Evolutionary conservation across 306 rosid species (phyloP).

Genomic region (Quercus rubra): DNA sequence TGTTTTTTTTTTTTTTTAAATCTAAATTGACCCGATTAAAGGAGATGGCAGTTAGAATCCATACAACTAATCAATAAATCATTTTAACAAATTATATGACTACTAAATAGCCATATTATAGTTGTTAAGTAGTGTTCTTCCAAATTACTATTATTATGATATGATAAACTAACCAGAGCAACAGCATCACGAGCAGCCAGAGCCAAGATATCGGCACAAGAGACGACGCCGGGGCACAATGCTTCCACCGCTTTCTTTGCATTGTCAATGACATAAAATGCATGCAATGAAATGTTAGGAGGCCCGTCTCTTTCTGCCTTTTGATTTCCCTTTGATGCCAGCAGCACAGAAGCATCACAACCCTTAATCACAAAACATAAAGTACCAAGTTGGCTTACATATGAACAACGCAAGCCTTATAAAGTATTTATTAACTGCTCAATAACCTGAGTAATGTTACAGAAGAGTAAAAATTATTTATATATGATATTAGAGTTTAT

Average conservation of each 20-base stretch:
- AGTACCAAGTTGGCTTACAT: not conserved
- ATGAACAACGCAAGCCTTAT: not conserved
- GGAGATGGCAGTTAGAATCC: too few relatives aligned
- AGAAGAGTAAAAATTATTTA: too few relatives aligned
- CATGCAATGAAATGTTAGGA: conserved; percentile 47
- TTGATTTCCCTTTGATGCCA: conserved; percentile 39
- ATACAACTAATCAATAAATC: too few relatives aligned
- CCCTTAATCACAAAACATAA: conserved; percentile 28
- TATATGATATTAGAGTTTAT: too few relatives aligned
- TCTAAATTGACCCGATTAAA: too few relatives aligned
- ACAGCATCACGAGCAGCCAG: conserved; percentile 55
- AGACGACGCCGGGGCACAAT: conserved; percentile 50
- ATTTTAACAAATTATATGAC: too few relatives aligned
- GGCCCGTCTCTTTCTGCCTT: conserved; percentile 55
- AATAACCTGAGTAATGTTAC: too few relatives aligned
- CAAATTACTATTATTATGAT: not conserved
- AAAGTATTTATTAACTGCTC: too few relatives aligned
- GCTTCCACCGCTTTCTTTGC: conserved; percentile 51
- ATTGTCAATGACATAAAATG: conserved; percentile 45
- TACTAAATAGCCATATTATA: not conserved
- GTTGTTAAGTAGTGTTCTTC: not conserved
- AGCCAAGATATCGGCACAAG: conserved; percentile 56
- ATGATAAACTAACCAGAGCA: conserved; percentile 29
- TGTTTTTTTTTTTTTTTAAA: too few relatives aligned
- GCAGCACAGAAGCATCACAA: conserved; percentile 51